These are phyloP conservation scores for Chlorella vulgaris DNA, from an alignment of 139 green algal genomes.

Conservation along the genomic window DNA sequence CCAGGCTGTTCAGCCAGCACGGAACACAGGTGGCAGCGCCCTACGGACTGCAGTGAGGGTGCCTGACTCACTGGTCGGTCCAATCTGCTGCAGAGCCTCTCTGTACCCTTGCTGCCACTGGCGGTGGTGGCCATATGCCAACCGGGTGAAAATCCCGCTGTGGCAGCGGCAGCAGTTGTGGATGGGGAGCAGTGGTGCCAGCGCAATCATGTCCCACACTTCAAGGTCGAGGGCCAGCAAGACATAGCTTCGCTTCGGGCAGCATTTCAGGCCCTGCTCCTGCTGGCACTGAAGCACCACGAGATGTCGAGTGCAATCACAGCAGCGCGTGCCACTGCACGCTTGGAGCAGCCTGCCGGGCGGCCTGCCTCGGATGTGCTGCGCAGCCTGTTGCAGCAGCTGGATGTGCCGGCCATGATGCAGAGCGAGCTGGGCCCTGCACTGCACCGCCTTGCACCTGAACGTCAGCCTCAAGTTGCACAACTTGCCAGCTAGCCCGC, in stretches of 20 bases:
- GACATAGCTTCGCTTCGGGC: not conserved
- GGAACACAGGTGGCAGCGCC: not conserved
- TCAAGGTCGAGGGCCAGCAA: not conserved
- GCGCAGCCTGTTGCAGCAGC: not conserved
- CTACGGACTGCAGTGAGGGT: not conserved
- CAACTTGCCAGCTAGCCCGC: not conserved
- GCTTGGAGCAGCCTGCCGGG: no score
- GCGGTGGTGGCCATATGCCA: not conserved
- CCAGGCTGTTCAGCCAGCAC: not conserved
- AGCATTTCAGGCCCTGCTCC: not conserved
- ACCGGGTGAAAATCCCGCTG: not conserved
- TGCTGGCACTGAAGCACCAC: not conserved
- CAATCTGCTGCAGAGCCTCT: not conserved
- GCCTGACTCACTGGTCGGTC: not conserved
- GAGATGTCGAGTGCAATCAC: not conserved
- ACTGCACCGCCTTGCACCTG: not conserved
- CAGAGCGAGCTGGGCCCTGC: constrained; percentile 17
- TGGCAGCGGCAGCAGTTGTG: not conserved
- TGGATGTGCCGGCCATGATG: not conserved
- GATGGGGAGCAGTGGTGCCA: constrained; percentile 4
- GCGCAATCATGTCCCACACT: not conserved
- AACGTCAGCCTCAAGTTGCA: not conserved
- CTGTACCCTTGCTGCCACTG: not conserved
- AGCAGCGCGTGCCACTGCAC: no score
- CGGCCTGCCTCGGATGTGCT: not conserved